Base-by-base conservation (phyloP, 1,139 yeast species). In the Starmera stellimalicola region DNA sequence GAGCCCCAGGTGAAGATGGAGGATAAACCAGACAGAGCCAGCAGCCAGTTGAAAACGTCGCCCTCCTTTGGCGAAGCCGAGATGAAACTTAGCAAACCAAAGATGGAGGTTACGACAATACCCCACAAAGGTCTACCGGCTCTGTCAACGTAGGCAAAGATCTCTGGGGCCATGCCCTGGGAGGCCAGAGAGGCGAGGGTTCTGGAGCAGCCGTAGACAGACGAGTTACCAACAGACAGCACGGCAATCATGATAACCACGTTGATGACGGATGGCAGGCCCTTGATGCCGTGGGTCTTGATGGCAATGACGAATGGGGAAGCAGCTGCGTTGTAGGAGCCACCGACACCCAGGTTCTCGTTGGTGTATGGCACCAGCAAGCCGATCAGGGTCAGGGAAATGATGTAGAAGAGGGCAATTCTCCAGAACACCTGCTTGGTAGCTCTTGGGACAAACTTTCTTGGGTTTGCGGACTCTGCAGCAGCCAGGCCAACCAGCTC, bases 401-500 rank as follows among this genome's bases (percentile, higher is more conserved):
- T 52, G 37, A 68, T 55, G 57, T 76, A 77, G 52, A 76, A 77
- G 25, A 76, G 53, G 23, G 72, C 58, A 37, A 77, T 71, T 65
- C 83, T 70, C 80, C 81, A 75, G 48, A 76, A 74, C 5, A 73
- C 81, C 51, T 73, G 79, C 51, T 75, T 77, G 30, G 79, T 74
- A 31, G 93, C 93, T 44, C 62, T 64, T 31, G 93, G 91, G 34
- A 82, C 60, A 19, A 80, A 55, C 47, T 65, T 68, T 49, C 79
- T 65, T 39, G 94, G 95, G 57, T 83, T 77, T 34, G 62, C 67
- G 26, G 94, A 72, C 61, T 85, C 95, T 14, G 93, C 84, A 35
- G 91, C 81, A 18, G 94, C 91, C 44, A 85, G 63, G 41, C 91
- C 94, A 39, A 78, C 78, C 49, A 80, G 62, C 59, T 82, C 93